These are phyloP conservation scores for Dryadomyces quercus-mongolicae DNA, from an alignment of 2,329 filamentous ascomycete genomes.

Conservation along the genomic window DNA sequence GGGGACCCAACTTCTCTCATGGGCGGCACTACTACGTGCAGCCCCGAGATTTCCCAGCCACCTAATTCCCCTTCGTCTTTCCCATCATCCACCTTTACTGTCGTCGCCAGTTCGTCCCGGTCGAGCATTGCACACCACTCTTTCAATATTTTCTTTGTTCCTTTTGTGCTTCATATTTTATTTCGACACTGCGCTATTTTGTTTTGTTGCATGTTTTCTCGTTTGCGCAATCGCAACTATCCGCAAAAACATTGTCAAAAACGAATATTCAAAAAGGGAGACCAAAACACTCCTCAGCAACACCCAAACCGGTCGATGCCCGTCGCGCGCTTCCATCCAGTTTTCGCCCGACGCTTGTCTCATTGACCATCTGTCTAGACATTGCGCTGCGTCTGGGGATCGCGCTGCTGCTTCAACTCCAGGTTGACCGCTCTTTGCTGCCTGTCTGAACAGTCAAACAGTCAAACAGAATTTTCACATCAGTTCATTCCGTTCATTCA, in stretches of 20 bases:
- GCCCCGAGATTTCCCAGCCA: constrained; percentile 4
- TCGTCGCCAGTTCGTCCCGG: not conserved
- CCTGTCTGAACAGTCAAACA: not conserved
- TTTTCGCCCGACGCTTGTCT: not conserved
- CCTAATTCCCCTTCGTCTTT: constrained; percentile 1
- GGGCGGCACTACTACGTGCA: not conserved
- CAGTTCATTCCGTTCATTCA: not conserved
- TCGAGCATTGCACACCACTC: not conserved
- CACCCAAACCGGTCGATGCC: too few species aligned
- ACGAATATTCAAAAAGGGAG: not conserved
- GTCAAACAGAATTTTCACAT: not conserved
- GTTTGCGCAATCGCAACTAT: not conserved
- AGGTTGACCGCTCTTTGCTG: not conserved
- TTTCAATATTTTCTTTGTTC: not conserved
- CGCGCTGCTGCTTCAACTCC: not conserved
- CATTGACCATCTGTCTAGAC: not conserved
- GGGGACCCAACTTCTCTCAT: not conserved
- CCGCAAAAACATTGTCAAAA: too few species aligned
- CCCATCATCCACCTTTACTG: not conserved
- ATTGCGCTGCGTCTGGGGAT: not conserved
- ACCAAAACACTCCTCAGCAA: not conserved
- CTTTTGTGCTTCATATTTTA: not conserved
- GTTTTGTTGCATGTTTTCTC: not conserved
- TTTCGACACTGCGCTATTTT: not conserved
- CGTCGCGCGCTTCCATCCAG: not conserved